A percentile compares a stretch with the other conserved stretches of the same genome.
Evolutionary conservation across 306 rosid species (phyloP).

Genomic region (Cajanus cajan): DNA sequence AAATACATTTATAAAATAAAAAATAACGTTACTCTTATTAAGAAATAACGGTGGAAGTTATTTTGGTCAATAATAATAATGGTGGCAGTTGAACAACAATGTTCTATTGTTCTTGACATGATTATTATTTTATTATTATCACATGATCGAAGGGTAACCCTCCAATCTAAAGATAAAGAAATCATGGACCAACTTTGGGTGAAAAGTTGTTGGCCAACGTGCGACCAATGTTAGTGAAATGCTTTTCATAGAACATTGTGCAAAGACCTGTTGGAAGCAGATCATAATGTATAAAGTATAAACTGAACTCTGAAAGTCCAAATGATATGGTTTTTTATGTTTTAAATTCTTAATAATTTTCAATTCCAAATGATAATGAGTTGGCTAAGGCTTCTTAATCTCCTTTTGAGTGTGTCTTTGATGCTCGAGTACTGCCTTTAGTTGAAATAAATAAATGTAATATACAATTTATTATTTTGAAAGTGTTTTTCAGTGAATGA

Average conservation of each 20-base stretch:
- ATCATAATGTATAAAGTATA: not conserved
- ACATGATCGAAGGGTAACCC: not conserved
- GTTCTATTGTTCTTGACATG: not conserved
- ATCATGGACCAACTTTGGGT: slow-evolving; percentile 17
- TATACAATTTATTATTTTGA: too few species aligned
- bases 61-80: too few species aligned
- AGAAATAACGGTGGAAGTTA: too few species aligned
- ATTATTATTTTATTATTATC: not conserved
- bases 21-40: too few species aligned
- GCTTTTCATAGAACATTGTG: slow-evolving; percentile 11
- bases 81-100: not conserved
- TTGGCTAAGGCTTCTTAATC: slow-evolving; percentile 8
- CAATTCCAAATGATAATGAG: too few species aligned
- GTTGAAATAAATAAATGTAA: not conserved
- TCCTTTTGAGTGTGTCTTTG: not conserved
- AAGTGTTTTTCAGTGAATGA: too few species aligned
- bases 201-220: slow-evolving; percentile 24
- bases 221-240: slow-evolving; percentile 15
- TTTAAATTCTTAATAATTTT: not conserved
- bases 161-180: slow-evolving; percentile 12
- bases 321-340: not conserved
- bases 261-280: not conserved
- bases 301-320: not conserved
- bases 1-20: too few species aligned
- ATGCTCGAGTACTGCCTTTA: not conserved